phyloP scores from a whole-genome alignment of 305 asterid species.

The Stenogyne calaminthoides region DNA sequence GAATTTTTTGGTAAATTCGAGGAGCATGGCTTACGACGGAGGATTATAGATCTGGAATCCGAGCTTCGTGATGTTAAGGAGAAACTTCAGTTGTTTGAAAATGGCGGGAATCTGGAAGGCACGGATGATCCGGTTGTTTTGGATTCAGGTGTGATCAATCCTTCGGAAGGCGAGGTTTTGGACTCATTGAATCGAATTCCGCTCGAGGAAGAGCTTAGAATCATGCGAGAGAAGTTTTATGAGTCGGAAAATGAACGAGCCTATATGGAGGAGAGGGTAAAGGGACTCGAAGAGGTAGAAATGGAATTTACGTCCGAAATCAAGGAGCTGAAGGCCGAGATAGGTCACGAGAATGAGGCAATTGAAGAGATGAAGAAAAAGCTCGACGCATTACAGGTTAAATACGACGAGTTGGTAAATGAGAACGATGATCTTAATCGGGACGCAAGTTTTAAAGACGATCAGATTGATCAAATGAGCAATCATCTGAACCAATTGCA shows the following conservation, averaged over 20 bases:
- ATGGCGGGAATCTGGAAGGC: not conserved
- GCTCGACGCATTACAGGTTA: conserved; percentile 37
- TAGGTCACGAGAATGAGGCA: conserved; percentile 39
- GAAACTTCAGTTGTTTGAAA: no score
- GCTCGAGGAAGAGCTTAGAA: conserved; percentile 55
- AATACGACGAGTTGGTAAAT: conserved; percentile 29
- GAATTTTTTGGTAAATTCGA: conserved; percentile 56
- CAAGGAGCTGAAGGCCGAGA: conserved; percentile 44
- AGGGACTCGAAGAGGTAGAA: conserved; percentile 61
- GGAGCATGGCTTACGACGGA: conserved; percentile 52
- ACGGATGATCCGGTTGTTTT: conserved; percentile 13
- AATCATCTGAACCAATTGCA: conserved; percentile 65
- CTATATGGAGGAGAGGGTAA: conserved; percentile 38
- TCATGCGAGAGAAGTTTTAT: conserved; percentile 48
- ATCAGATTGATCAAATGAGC: conserved; percentile 57
- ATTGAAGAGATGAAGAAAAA: conserved; percentile 42
- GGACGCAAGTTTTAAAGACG: conserved; percentile 52
- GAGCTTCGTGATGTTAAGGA: no score
- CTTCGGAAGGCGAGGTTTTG: not conserved
- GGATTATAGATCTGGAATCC: conserved; percentile 49
- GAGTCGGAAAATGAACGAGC: conserved; percentile 57
- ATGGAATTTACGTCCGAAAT: conserved; percentile 39
- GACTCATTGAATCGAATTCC: conserved; percentile 41
- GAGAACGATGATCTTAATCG: conserved; percentile 47
- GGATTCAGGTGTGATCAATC: conserved; percentile 9